A percentile compares a stretch with the other conserved stretches of the same genome.
Conservation (phyloP, 2,329 filamentous ascomycete genomes). For the Colletotrichum eremochloae region DNA sequence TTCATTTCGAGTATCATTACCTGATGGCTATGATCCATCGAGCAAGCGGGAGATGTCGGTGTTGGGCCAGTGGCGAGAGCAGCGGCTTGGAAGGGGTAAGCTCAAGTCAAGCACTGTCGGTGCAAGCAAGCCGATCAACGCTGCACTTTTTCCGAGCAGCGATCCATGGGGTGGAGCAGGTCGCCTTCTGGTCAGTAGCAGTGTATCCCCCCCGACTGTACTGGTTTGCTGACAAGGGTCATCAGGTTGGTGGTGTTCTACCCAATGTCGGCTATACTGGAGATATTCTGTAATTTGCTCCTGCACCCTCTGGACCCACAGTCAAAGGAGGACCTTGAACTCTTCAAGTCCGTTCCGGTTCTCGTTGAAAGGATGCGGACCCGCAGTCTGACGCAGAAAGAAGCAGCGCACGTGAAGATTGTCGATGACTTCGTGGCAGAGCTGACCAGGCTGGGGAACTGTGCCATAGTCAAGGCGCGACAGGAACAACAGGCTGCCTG, state of each 20-base stretch:
- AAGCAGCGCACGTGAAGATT: slow-evolving; percentile 56
- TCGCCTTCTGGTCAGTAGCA: slow-evolving; percentile 63
- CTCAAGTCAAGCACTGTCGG: slow-evolving; percentile 65
- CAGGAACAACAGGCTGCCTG: background rate
- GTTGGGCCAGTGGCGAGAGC: slow-evolving; percentile 51
- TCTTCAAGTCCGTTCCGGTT: slow-evolving; percentile 57
- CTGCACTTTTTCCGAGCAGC: slow-evolving; percentile 61
- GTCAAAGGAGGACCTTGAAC: slow-evolving; percentile 59
- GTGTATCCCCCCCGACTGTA: no score
- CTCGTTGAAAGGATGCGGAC: slow-evolving; percentile 59
- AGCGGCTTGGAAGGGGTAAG: slow-evolving; percentile 54
- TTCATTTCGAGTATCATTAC: slow-evolving; percentile 69
- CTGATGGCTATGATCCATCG: slow-evolving; percentile 68
- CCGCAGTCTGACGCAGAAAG: slow-evolving; percentile 48
- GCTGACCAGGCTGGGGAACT: slow-evolving; percentile 57
- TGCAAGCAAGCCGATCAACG: slow-evolving; percentile 69
- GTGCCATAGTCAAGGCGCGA: slow-evolving; percentile 52
- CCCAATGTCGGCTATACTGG: slow-evolving; percentile 66
- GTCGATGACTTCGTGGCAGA: slow-evolving; percentile 60
- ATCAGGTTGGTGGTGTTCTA: slow-evolving; percentile 70
- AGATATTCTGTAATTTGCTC: slow-evolving; percentile 68
- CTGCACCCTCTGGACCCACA: slow-evolving; percentile 59
- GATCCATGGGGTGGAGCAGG: slow-evolving; percentile 57
- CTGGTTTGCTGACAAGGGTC: background rate
- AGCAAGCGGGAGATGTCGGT: slow-evolving; percentile 64